Conservation (phyloP, 768 basidiomycete species). For the Amanita pseudoporphyria region DNA sequence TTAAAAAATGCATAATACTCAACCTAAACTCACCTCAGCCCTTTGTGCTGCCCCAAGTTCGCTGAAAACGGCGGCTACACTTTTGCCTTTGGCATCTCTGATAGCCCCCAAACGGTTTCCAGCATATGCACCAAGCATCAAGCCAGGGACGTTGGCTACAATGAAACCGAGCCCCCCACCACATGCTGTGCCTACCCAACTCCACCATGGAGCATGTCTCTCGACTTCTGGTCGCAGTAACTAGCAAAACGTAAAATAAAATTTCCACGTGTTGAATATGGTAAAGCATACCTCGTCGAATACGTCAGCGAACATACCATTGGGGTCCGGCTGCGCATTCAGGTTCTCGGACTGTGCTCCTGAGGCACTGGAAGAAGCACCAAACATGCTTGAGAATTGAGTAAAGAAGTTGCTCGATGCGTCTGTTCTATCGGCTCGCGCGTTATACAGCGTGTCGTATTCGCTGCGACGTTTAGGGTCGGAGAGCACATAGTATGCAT, state of each 20-base stretch:
- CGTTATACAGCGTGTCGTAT: slow-evolving; percentile 60
- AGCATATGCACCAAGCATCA: slow-evolving; percentile 78
- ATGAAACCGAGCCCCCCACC: slow-evolving; percentile 60
- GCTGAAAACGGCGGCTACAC: slow-evolving; percentile 81
- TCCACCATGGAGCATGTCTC: slow-evolving; percentile 62
- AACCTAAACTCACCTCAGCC: slow-evolving; percentile 56
- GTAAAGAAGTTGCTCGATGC: slow-evolving; percentile 70
- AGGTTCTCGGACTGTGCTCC: neutral
- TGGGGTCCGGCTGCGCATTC: slow-evolving; percentile 55
- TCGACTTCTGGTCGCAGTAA: slow-evolving; percentile 78
- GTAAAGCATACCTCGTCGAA: slow-evolving; percentile 70
- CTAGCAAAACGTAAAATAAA: slow-evolving; percentile 21
- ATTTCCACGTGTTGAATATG: neutral
- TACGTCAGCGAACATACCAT: slow-evolving; percentile 73
- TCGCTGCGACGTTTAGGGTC: slow-evolving; percentile 64
- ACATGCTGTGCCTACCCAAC: slow-evolving; percentile 60
- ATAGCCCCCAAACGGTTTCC: slow-evolving; percentile 89
- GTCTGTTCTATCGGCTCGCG: slow-evolving; percentile 43
- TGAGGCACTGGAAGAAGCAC: neutral
- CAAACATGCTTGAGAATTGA: slow-evolving; percentile 67
- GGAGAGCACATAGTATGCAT: slow-evolving; percentile 90
- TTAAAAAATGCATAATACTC: neutral
- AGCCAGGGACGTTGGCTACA: slow-evolving; percentile 75
- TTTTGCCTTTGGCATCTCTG: slow-evolving; percentile 90
- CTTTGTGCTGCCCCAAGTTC: slow-evolving; percentile 71